Evolutionary conservation across 805 yeast species (phyloP).

Genomic region (Nakazawaea ernobii): DNA sequence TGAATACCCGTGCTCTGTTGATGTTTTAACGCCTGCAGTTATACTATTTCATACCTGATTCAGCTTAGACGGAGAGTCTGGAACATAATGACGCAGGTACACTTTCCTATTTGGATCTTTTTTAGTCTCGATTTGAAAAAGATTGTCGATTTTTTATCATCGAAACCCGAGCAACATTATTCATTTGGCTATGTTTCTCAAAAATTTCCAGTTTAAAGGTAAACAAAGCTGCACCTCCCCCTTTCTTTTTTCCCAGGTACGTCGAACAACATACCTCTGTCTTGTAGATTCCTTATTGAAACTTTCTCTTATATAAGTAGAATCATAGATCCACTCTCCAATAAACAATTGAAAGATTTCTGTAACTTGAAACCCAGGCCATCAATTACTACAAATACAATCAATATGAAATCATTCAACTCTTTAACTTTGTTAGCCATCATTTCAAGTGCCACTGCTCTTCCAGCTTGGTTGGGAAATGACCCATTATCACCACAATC

Average conservation of each 20-base stretch:
- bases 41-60: neutral
- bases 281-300: neutral
- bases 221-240: neutral
- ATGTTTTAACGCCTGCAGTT: neutral
- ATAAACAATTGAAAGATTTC: too few relatives aligned
- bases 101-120: slow-evolving; percentile 6
- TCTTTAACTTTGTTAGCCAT: neutral
- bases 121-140: neutral
- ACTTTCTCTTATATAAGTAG: neutral
- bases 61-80: neutral
- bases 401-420: slow-evolving; percentile 1
- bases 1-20: too few relatives aligned
- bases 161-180: neutral
- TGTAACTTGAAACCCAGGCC: too few relatives aligned
- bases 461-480: slow-evolving; percentile 7
- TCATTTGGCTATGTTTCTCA: neutral
- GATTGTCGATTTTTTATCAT: neutral
- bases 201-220: neutral
- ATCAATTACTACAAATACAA: neutral
- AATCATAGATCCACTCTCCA: too few relatives aligned
- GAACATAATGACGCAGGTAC: slow-evolving; percentile 5
- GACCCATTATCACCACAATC: neutral
- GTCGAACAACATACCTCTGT: neutral
- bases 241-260: neutral
- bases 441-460: slow-evolving; percentile 1